Percentiles rank a stretch among this genome's conserved stretches.
Evolutionary conservation across 2,329 filamentous ascomycete genomes (phyloP).

Genomic region (Diplodia sapinea): DNA sequence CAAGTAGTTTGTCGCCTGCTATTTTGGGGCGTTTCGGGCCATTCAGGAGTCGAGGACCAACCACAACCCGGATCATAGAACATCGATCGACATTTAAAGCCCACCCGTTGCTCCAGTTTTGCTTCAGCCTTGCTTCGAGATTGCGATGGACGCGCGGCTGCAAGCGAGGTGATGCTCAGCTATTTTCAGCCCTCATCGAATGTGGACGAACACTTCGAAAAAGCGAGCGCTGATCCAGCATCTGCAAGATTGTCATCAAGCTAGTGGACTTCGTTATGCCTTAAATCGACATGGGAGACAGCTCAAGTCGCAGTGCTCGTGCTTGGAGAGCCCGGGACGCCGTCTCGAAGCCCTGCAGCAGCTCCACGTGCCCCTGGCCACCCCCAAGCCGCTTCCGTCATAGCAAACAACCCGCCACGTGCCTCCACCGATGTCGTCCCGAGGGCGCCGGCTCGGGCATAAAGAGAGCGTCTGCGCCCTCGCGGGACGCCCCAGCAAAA

Average conservation of each 20-base stretch:
- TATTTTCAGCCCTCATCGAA: not conserved
- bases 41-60: not conserved
- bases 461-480: slow-evolving; percentile 6
- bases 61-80: not conserved
- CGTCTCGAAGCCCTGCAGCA: too few relatives aligned
- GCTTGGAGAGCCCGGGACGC: too few relatives aligned
- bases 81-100: not conserved
- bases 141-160: slow-evolving; percentile 4
- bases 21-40: not conserved
- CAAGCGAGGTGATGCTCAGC: slow-evolving; percentile 1
- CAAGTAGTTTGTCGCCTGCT: too few relatives aligned
- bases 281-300: not conserved
- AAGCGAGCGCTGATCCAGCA: not conserved
- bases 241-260: not conserved
- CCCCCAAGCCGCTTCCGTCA: not conserved
- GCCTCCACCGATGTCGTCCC: not conserved
- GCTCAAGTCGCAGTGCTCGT: not conserved
- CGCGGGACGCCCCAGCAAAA: not conserved
- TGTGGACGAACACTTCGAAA: not conserved
- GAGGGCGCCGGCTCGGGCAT: slow-evolving; percentile 33
- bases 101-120: not conserved
- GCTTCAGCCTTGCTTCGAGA: not conserved
- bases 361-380: not conserved
- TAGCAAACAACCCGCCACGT: not conserved
- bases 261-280: not conserved